Conservation (phyloP, 495 filamentous ascomycete genomes). For the Penicillium canescens region DNA sequence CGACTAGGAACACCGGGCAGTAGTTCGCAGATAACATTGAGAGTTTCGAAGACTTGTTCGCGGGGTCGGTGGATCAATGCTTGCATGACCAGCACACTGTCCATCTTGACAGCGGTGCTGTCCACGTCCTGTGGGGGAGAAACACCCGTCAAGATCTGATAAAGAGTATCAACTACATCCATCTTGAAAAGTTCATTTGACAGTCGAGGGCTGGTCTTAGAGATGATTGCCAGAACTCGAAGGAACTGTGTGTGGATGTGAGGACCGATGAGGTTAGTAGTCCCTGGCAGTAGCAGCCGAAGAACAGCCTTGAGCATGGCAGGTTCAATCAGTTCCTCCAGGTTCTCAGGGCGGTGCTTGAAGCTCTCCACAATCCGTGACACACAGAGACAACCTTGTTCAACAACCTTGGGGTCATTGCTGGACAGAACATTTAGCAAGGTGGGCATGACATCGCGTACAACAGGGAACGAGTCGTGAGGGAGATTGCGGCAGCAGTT, state of each 20-base stretch:
- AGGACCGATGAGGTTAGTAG: constrained; percentile 91
- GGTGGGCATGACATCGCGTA: constrained; percentile 94
- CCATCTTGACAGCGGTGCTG: constrained; percentile 83
- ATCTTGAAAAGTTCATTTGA: constrained; percentile 93
- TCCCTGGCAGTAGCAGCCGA: constrained; percentile 89
- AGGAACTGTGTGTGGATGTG: constrained; percentile 98
- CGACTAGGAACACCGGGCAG: constrained; percentile 58
- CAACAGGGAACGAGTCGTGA: constrained; percentile 84
- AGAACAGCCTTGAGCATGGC: constrained; percentile 84
- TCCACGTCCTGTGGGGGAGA: constrained; percentile 82
- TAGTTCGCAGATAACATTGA: constrained; percentile 97
- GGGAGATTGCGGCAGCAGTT: constrained; percentile 97
- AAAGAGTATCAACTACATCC: constrained; percentile 96
- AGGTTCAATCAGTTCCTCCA: constrained; percentile 88
- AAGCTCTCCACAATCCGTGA: constrained; percentile 98
- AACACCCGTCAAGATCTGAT: constrained; percentile 95
- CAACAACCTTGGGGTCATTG: constrained; percentile 94
- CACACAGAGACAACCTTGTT: constrained; percentile 94
- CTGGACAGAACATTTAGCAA: constrained; percentile 85
- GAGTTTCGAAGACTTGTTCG: constrained; percentile 94
- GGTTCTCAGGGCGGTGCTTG: constrained; percentile 77
- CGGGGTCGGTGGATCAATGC: constrained; percentile 94
- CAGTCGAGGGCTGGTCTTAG: constrained; percentile 80
- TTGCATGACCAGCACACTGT: constrained; percentile 98
- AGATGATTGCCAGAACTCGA: constrained; percentile 82